Percentiles rank a stretch among this genome's conserved stretches.
phyloP scores from a whole-genome alignment of 2,329 filamentous ascomycete species.

The Aureobasidium sp. region DNA sequence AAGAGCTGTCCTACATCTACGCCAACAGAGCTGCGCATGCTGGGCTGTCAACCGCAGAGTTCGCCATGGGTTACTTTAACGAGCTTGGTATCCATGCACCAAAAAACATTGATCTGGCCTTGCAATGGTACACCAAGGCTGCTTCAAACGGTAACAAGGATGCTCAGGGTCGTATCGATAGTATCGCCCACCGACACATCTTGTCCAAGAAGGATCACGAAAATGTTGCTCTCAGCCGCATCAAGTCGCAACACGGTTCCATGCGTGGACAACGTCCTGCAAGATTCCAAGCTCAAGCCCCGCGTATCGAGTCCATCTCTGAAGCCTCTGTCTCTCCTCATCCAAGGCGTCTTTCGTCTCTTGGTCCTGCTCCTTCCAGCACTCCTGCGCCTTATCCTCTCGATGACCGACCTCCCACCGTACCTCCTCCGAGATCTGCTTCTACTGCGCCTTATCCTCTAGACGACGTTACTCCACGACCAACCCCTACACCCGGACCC shows the following conservation, averaged over 20 bases:
- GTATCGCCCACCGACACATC: constrained; percentile 65
- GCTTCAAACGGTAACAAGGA: constrained; percentile 88
- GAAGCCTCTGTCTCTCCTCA: constrained; percentile 35
- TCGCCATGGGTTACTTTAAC: constrained; percentile 94
- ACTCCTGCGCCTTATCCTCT: constrained; percentile 26
- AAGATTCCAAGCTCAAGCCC: constrained; percentile 30
- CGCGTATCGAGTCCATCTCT: constrained; percentile 31
- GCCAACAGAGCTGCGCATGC: constrained; percentile 75
- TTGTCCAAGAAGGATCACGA: constrained; percentile 89
- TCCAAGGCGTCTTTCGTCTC: constrained; percentile 18
- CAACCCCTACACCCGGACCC: background rate
- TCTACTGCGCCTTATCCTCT: constrained; percentile 62
- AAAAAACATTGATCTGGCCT: constrained; percentile 73
- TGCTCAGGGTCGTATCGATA: constrained; percentile 71
- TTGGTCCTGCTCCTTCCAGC: constrained; percentile 12
- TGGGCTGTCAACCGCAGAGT: constrained; percentile 83
- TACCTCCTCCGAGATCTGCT: constrained; percentile 42
- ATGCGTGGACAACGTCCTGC: constrained; percentile 40
- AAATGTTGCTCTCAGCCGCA: constrained; percentile 76
- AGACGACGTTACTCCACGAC: constrained; percentile 48
- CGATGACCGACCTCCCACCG: constrained; percentile 38
- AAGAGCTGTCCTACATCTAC: constrained; percentile 84
- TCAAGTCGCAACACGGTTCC: constrained; percentile 53
- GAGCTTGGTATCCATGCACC: constrained; percentile 90
- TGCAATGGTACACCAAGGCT: constrained; percentile 83